phyloP scores from a whole-genome alignment of 352 stramenopile species.

The Pythium dissimile region DNA sequence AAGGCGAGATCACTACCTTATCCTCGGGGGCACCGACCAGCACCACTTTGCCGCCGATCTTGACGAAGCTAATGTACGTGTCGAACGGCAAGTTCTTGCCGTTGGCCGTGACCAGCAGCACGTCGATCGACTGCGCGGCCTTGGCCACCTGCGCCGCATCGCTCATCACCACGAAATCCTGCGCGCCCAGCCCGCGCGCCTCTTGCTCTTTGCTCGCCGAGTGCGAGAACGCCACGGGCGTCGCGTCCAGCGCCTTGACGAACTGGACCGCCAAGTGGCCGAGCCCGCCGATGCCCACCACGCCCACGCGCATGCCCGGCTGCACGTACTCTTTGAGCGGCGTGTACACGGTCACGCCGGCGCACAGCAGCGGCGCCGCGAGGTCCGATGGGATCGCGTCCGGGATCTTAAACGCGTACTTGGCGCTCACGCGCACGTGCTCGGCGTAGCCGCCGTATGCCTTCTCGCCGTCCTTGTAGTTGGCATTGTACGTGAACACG shows the following conservation, averaged over 20 bases:
- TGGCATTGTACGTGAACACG: constrained; percentile 20
- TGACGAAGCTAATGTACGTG: constrained; percentile 51
- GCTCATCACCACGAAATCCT: background rate
- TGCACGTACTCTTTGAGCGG: constrained; percentile 15
- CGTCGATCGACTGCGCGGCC: constrained; percentile 34
- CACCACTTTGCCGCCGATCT: constrained; percentile 48
- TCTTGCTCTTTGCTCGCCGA: background rate
- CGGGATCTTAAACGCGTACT: constrained; percentile 27
- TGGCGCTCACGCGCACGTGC: constrained; percentile 16
- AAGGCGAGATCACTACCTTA: constrained; percentile 48
- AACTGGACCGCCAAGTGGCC: constrained; percentile 25
- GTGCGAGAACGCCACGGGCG: background rate
- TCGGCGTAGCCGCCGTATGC: constrained; percentile 28
- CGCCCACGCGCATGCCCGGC: background rate
- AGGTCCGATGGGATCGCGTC: constrained; percentile 20
- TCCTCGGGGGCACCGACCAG: constrained; percentile 64
- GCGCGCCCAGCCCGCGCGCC: background rate
- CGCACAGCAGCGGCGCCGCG: constrained; percentile 56
- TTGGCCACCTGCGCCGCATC: background rate
- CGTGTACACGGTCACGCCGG: constrained; percentile 62
- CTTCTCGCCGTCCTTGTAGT: constrained; percentile 9
- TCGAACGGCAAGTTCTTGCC: constrained; percentile 43
- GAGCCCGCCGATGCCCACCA: background rate
- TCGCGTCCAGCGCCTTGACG: constrained; percentile 3
- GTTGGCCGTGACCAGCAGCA: constrained; percentile 69